A percentile compares a stretch with the other conserved stretches of the same genome.
Conservation (phyloP, 352 stramenopile genomes). For the Globisporangium splendens region DNA sequence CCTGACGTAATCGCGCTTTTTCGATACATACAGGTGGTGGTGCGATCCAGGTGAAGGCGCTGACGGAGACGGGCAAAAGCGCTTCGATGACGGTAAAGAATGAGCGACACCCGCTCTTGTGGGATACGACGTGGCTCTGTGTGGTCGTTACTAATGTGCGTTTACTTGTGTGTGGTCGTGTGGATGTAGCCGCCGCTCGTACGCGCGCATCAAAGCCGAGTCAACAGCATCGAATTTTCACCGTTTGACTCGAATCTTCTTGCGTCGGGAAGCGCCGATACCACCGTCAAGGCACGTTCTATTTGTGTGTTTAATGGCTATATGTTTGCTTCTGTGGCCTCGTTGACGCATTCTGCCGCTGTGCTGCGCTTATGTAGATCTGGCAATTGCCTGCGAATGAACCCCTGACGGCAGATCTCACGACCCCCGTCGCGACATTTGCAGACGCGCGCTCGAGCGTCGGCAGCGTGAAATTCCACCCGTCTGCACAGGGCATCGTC, state of each 20-base stretch:
- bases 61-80: slow-evolving; percentile 43
- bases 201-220: slow-evolving; percentile 48
- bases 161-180: not conserved
- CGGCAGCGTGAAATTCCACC: slow-evolving; percentile 45
- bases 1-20: no score
- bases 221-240: slow-evolving; percentile 64
- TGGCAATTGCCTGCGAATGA: slow-evolving; percentile 44
- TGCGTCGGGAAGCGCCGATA: slow-evolving; percentile 51
- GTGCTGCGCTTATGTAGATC: slow-evolving; percentile 20
- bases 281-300: slow-evolving; percentile 37
- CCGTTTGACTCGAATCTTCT: slow-evolving; percentile 51
- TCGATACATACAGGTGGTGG: slow-evolving; percentile 27
- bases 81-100: slow-evolving; percentile 18
- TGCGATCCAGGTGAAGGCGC: slow-evolving; percentile 54
- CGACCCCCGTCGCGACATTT: slow-evolving; percentile 13
- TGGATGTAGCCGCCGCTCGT: slow-evolving; percentile 44
- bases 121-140: not conserved
- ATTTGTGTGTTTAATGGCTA: not conserved
- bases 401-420: slow-evolving; percentile 27
- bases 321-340: not conserved
- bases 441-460: slow-evolving; percentile 21
- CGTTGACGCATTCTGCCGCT: not conserved
- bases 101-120: not conserved
- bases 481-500: slow-evolving; percentile 42
- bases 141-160: not conserved